These are phyloP conservation scores for Hydrangea macrophylla DNA, from an alignment of 148 eudicot genomes.

Conservation along the genomic window DNA sequence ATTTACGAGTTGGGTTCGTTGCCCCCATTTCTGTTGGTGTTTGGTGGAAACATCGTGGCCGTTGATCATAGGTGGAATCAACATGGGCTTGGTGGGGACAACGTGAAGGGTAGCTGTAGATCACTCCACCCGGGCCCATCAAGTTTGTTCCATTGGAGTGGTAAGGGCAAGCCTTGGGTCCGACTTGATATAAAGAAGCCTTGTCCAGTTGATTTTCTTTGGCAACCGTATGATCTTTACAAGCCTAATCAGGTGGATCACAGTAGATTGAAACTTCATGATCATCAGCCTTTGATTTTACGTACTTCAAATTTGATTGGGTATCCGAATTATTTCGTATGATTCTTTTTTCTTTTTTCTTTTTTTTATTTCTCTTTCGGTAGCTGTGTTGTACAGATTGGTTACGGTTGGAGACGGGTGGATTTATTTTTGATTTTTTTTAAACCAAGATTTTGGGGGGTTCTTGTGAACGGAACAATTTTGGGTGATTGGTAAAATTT, in stretches of 20 bases:
- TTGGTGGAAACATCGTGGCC: slow-evolving; percentile 36
- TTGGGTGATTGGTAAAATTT: not conserved
- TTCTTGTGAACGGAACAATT: not conserved
- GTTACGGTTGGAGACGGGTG: not conserved
- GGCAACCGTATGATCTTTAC: slow-evolving; percentile 65
- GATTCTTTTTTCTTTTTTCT: slow-evolving; percentile 8
- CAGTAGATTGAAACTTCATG: slow-evolving; percentile 4
- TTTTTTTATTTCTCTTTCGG: slow-evolving; percentile 22
- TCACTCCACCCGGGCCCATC: slow-evolving; percentile 66
- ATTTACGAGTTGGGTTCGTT: slow-evolving; percentile 36
- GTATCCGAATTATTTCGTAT: slow-evolving; percentile 27
- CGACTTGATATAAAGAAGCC: slow-evolving; percentile 44
- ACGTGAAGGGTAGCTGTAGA: slow-evolving; percentile 60
- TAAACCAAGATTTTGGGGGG: not conserved
- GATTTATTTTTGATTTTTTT: not conserved
- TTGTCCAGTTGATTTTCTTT: slow-evolving; percentile 65
- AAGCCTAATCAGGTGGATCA: slow-evolving; percentile 9
- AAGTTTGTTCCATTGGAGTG: slow-evolving; percentile 74
- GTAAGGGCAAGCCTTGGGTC: slow-evolving; percentile 80
- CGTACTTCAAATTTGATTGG: slow-evolving; percentile 12
- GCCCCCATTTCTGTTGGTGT: slow-evolving; percentile 36
- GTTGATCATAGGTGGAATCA: slow-evolving; percentile 48
- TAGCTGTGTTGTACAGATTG: slow-evolving; percentile 39
- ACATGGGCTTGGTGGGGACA: slow-evolving; percentile 75
- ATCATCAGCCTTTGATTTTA: slow-evolving; percentile 10